Evolutionary conservation across 352 stramenopile genomes (phyloP).

Genomic region (Phytophthora tubulina): DNA sequence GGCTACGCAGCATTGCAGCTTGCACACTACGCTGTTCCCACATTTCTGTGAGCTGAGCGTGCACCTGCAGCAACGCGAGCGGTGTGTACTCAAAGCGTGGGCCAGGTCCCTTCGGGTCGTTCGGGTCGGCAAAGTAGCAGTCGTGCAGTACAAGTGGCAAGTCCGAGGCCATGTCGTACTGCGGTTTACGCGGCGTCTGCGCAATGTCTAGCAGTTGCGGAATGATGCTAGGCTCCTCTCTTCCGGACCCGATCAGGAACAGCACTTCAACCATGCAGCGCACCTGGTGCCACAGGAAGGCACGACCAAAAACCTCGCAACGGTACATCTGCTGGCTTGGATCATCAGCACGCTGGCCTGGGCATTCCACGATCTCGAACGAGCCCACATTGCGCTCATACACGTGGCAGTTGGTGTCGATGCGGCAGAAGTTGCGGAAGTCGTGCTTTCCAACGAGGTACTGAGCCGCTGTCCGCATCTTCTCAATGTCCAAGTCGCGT

Average conservation of each 20-base stretch:
- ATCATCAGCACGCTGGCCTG: constrained; percentile 49
- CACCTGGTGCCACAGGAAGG: constrained; percentile 99
- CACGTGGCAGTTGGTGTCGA: constrained; percentile 97
- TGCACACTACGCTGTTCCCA: constrained; percentile 89
- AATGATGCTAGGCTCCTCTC: constrained; percentile 93
- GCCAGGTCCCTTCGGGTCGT: constrained; percentile 21
- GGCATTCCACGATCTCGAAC: constrained; percentile 85
- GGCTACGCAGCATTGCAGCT: constrained; percentile 75
- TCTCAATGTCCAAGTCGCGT: constrained; percentile 71
- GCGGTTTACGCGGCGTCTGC: constrained; percentile 81
- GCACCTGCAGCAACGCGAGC: constrained; percentile 78
- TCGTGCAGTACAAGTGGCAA: constrained; percentile 97
- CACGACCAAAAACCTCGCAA: constrained; percentile 89
- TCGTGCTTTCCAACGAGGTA: constrained; percentile 96
- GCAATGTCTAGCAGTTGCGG: constrained; percentile 94
- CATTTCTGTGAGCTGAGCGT: constrained; percentile 79
- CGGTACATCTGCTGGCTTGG: constrained; percentile 72
- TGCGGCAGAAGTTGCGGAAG: constrained; percentile 99
- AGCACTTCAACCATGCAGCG: constrained; percentile 98
- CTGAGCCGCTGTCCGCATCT: constrained; percentile 91
- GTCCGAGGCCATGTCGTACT: constrained; percentile 97
- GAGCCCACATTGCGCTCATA: constrained; percentile 91
- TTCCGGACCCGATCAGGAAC: constrained; percentile 95
- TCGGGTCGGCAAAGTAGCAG: constrained; percentile 92
- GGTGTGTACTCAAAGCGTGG: constrained; percentile 80